phyloP scores from a whole-genome alignment of 208 protist species.

The Tetramitus jugosus region DNA sequence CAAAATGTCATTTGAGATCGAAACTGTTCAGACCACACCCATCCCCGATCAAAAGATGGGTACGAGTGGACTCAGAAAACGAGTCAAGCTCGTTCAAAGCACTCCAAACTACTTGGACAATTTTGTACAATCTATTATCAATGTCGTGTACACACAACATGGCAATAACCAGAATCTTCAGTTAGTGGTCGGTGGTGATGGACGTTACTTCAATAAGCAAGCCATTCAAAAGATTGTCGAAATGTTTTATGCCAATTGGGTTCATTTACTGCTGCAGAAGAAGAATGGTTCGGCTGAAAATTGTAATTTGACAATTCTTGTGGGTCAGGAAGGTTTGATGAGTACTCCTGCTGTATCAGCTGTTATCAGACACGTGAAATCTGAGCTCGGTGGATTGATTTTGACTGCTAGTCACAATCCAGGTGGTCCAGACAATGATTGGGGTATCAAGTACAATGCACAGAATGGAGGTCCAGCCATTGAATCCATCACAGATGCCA shows the following conservation, averaged over 20 bases:
- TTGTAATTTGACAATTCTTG: slow-evolving; percentile 34
- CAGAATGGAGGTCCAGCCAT: slow-evolving; percentile 90
- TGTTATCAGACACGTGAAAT: slow-evolving; percentile 67
- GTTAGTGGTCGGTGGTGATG: slow-evolving; percentile 93
- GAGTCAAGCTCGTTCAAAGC: slow-evolving; percentile 70
- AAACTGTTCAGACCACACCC: slow-evolving; percentile 42
- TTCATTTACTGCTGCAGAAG: too few species aligned
- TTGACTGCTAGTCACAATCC: slow-evolving; percentile 96
- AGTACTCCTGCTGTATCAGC: slow-evolving; percentile 91
- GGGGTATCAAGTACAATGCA: slow-evolving; percentile 98
- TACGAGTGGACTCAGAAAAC: slow-evolving; percentile 90
- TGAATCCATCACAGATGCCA: slow-evolving; percentile 79
- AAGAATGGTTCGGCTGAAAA: slow-evolving; percentile 66
- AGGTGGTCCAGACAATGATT: slow-evolving; percentile 86
- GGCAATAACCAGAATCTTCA: slow-evolving; percentile 39
- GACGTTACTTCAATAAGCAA: slow-evolving; percentile 78
- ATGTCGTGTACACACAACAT: slow-evolving; percentile 48
- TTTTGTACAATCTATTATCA: slow-evolving; percentile 91
- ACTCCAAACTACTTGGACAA: slow-evolving; percentile 87
- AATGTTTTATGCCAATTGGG: slow-evolving; percentile 83
- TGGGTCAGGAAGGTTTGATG: slow-evolving; percentile 81
- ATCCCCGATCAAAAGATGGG: slow-evolving; percentile 83
- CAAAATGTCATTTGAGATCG: too few species aligned
- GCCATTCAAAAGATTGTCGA: slow-evolving; percentile 85
- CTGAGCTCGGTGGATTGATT: slow-evolving; percentile 79